Conservation (phyloP, 2,329 filamentous ascomycete species). For the Aspergillus hiratsukae region DNA sequence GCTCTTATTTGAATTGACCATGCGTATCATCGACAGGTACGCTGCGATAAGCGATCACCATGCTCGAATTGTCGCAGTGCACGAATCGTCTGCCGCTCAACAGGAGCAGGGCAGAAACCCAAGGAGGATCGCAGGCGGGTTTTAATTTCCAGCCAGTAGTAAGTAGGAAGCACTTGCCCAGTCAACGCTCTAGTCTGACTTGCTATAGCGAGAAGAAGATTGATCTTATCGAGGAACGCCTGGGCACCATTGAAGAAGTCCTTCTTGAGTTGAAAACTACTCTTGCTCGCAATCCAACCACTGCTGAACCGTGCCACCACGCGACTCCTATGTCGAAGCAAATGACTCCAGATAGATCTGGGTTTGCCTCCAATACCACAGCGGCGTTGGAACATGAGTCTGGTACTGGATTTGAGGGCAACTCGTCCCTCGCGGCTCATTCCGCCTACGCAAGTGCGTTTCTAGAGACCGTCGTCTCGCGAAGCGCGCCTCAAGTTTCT, state of each 20-base stretch:
- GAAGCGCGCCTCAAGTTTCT: slow-evolving; percentile 30
- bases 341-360: slow-evolving; percentile 8
- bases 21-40: slow-evolving; percentile 26
- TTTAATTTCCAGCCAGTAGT: slow-evolving; percentile 42
- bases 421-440: slow-evolving; percentile 47
- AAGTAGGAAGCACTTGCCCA: slow-evolving; percentile 11
- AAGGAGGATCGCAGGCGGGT: slow-evolving; percentile 37
- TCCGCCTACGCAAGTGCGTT: slow-evolving; percentile 45
- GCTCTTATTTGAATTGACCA: background rate
- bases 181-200: background rate
- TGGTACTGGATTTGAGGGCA: slow-evolving; percentile 43
- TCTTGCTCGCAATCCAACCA: slow-evolving; percentile 3
- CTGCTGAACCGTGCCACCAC: slow-evolving; percentile 4
- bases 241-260: slow-evolving; percentile 45
- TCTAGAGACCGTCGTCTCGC: slow-evolving; percentile 39
- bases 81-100: slow-evolving; percentile 34
- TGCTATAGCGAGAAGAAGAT: slow-evolving; percentile 48
- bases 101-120: slow-evolving; percentile 31
- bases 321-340: slow-evolving; percentile 11
- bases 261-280: slow-evolving; percentile 20
- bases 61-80: slow-evolving; percentile 40
- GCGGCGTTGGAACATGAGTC: slow-evolving; percentile 25
- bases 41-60: slow-evolving; percentile 39
- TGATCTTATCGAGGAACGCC: slow-evolving; percentile 48
- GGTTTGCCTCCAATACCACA: slow-evolving; percentile 16